Base-by-base conservation (phyloP, 2,329 filamentous ascomycete genomes). In the Monilinia laxa region DNA sequence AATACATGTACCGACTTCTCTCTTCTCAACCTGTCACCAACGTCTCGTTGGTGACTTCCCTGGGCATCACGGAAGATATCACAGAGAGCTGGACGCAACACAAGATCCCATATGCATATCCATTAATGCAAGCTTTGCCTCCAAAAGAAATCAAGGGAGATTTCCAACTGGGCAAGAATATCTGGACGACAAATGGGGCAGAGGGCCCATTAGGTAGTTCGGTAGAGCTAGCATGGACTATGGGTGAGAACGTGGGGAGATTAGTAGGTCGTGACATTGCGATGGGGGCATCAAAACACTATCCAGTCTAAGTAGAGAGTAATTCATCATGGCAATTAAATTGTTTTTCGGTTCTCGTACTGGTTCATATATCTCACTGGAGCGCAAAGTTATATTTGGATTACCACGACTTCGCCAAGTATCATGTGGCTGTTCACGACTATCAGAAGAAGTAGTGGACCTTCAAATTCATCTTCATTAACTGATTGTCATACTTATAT, bases 151-250 rank as follows among this genome's bases (percentile, higher is more conserved):
- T 23, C 2, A 5, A 53, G 20, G 59, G 47, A 20, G 49, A 63
- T 5, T 63, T 63, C 42, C 23, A 20, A 25, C 11, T 65, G 6
- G 53, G 53, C 11, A n/a, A 52, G 6, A n/a, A 38, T 5, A 35
- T 59, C 9, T 65, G 63, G 63, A 62, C 45, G 5, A 59, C 54
- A 6, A 51, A 10, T 20, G 54, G n/a, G 18, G 31, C 20, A 10
- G 63, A 65, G 54, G 53, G 42, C 4, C 18, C 49, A n/a, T 31
- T 58, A n/a, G 63, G 54, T 1, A 40, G 54, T 40, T 9, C 2
- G 10, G 42, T 65, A 1, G 16, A 23, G 1, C 38, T 40, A 7
- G 38, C 11, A 4, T 58, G 62, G 62, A 45, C 25, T 31, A 28
- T 51, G 18, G 57, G 57, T 18, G 47, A 38, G 45, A 31, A 52